phyloP scores from a whole-genome alignment of 306 rosid species.

The Hippophae tibetana region DNA sequence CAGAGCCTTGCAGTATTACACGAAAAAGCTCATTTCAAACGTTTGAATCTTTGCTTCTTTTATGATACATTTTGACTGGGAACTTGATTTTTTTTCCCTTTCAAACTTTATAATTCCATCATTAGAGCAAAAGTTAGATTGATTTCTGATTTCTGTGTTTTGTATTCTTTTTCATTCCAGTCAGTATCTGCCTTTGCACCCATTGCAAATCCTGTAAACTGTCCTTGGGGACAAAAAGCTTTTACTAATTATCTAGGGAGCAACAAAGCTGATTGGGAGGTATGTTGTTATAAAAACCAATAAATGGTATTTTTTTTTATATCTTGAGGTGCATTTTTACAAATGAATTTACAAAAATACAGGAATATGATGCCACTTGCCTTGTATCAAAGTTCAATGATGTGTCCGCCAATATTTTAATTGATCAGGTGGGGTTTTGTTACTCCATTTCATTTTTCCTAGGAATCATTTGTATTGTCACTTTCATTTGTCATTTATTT shows the following conservation, averaged over 20 bases:
- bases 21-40: too few relatives aligned
- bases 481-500: too few relatives aligned
- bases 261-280: slow-evolving; percentile 87
- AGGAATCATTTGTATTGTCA: neutral
- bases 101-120: too few relatives aligned
- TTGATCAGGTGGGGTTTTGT: slow-evolving; percentile 69
- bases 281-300: slow-evolving; percentile 19
- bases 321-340: neutral
- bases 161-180: slow-evolving; percentile 25
- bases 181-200: slow-evolving; percentile 93
- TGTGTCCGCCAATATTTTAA: slow-evolving; percentile 59
- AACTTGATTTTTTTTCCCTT: too few relatives aligned
- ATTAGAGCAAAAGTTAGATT: too few relatives aligned
- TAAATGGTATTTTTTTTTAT: neutral
- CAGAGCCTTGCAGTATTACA: too few relatives aligned
- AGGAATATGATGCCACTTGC: slow-evolving; percentile 85
- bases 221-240: slow-evolving; percentile 93
- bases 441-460: neutral
- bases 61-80: too few relatives aligned
- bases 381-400: slow-evolving; percentile 41
- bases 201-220: slow-evolving; percentile 63
- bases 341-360: slow-evolving; percentile 26
- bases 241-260: slow-evolving; percentile 78
- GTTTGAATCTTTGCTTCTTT: too few relatives aligned
- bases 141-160: too few relatives aligned